A percentile compares a stretch with the other conserved stretches of the same genome.
Evolutionary conservation across 805 yeast species (phyloP).

Genomic region (Teunomyces pallodes): DNA sequence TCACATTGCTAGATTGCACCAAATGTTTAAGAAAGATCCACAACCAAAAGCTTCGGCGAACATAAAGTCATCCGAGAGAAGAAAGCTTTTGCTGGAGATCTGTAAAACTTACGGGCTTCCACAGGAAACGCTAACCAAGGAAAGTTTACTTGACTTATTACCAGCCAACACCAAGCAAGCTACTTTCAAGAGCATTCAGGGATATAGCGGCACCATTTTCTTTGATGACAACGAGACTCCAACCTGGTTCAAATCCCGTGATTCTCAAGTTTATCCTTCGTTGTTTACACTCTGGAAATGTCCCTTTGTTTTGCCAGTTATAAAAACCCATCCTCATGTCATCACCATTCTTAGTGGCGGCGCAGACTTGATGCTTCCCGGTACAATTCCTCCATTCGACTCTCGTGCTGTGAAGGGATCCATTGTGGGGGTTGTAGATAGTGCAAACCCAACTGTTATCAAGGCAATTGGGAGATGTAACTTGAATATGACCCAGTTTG

Average conservation of each 20-base stretch:
- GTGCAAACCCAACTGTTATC: slow-evolving; percentile 56
- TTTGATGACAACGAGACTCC: slow-evolving; percentile 66
- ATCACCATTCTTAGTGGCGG: slow-evolving; percentile 70
- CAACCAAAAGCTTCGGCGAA: slow-evolving; percentile 72
- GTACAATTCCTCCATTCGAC: slow-evolving; percentile 63
- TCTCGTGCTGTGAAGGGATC: slow-evolving; percentile 45
- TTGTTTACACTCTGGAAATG: slow-evolving; percentile 68
- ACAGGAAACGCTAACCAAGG: slow-evolving; percentile 38
- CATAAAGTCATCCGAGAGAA: slow-evolving; percentile 77
- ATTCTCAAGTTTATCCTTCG: slow-evolving; percentile 62
- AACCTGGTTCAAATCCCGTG: slow-evolving; percentile 65
- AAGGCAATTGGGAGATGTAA: slow-evolving; percentile 70
- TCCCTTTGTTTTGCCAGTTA: slow-evolving; percentile 63
- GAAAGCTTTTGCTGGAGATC: slow-evolving; percentile 47
- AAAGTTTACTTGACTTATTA: slow-evolving; percentile 39
- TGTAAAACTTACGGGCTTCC: slow-evolving; percentile 42
- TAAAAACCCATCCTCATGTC: slow-evolving; percentile 72
- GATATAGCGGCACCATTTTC: slow-evolving; percentile 59
- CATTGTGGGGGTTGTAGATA: slow-evolving; percentile 70
- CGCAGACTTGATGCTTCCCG: slow-evolving; percentile 79
- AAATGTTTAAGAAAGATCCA: slow-evolving; percentile 24
- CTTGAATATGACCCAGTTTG: slow-evolving; percentile 43
- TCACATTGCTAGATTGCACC: neutral
- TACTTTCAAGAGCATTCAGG: slow-evolving; percentile 53
- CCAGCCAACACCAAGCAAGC: slow-evolving; percentile 62